Conservation (phyloP, 768 basidiomycete genomes). For the Coprinopsis sp. region DNA sequence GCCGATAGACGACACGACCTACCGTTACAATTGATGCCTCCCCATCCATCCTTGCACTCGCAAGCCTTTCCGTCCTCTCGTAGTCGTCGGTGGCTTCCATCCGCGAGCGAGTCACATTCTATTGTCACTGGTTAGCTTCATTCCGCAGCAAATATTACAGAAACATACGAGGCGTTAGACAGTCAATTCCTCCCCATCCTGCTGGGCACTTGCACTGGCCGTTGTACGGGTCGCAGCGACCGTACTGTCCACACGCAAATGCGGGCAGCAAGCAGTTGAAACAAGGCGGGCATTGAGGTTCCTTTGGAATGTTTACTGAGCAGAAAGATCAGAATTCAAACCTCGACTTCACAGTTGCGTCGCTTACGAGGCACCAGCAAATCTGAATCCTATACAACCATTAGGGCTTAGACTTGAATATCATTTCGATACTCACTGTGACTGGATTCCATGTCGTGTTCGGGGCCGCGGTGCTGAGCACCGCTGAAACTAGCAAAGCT, state of each 20-base stretch:
- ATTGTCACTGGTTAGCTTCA: conserved; percentile 4
- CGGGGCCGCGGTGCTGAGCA: neutral
- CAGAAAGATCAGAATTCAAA: neutral
- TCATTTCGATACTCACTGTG: neutral
- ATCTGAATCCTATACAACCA: neutral
- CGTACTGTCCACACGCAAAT: conserved; percentile 91
- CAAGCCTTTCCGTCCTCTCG: conserved; percentile 73
- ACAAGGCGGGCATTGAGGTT: conserved; percentile 76
- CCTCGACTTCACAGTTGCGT: neutral
- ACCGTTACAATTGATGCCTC: conserved; percentile 98
- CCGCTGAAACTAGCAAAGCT: conserved; percentile 1
- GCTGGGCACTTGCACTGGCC: conserved; percentile 96
- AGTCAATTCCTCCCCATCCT: conserved; percentile 98
- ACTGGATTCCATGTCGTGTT: neutral
- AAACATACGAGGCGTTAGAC: conserved; percentile 80
- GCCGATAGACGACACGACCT: conserved; percentile 17
- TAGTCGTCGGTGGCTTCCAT: conserved; percentile 80
- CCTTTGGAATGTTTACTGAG: neutral
- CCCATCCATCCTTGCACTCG: conserved; percentile 93
- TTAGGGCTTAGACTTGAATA: neutral
- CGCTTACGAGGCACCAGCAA: neutral
- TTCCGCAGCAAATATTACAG: neutral
- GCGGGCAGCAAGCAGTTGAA: conserved; percentile 95
- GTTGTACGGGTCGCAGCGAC: conserved; percentile 84
- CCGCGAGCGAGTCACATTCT: conserved; percentile 95